A percentile compares a stretch with the other conserved stretches of the same genome.
These are phyloP conservation scores for Phallus indusiatus DNA, from an alignment of 768 basidiomycete genomes.

Conservation along the genomic window DNA sequence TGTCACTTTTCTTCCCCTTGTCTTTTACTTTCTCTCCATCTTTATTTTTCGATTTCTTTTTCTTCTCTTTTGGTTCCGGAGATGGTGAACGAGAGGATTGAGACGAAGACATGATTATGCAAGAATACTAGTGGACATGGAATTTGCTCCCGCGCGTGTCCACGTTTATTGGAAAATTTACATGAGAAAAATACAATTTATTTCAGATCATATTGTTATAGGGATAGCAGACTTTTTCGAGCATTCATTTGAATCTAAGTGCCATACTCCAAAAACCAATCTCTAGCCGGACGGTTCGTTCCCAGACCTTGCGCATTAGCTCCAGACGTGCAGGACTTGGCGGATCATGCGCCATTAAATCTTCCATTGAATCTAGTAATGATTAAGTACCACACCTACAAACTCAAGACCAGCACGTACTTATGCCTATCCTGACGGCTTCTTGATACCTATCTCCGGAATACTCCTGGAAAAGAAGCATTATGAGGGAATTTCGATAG, in stretches of 20 bases:
- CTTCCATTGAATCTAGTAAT: slow-evolving; percentile 65
- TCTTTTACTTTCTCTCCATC: neutral
- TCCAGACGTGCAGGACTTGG: slow-evolving; percentile 49
- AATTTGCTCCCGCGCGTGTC: neutral
- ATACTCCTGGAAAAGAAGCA: slow-evolving; percentile 49
- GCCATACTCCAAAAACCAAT: slow-evolving; percentile 84
- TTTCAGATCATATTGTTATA: too few relatives aligned
- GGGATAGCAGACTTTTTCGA: too few relatives aligned
- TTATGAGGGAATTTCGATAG: slow-evolving; percentile 1
- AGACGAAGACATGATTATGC: neutral
- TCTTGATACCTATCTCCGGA: slow-evolving; percentile 57
- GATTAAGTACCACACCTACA: slow-evolving; percentile 1
- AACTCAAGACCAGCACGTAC: slow-evolving; percentile 31
- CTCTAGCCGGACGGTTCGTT: slow-evolving; percentile 67
- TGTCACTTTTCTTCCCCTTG: neutral
- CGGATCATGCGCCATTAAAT: slow-evolving; percentile 46
- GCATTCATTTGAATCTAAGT: slow-evolving; percentile 21
- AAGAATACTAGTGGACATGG: too few relatives aligned
- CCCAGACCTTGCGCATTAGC: slow-evolving; percentile 68
- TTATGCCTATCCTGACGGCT: slow-evolving; percentile 65
- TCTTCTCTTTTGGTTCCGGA: neutral
- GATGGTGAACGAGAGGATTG: neutral
- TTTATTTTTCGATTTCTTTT: neutral
- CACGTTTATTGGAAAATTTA: neutral
- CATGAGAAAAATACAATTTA: too few relatives aligned